Base-by-base conservation (phyloP, 352 stramenopile genomes). In the Phytophthora podocarpi region DNA sequence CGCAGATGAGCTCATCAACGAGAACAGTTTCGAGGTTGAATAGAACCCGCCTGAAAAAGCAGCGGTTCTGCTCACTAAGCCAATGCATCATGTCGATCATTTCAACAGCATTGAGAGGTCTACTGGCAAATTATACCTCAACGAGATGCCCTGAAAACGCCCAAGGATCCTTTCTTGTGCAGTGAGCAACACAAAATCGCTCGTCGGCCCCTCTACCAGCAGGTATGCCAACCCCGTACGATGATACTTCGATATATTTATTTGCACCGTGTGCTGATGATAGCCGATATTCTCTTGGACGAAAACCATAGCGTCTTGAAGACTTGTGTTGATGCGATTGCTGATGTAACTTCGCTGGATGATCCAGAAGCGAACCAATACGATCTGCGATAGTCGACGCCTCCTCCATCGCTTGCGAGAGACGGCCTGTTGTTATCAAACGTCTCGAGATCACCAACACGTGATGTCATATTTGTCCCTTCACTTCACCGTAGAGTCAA, bases 161-260 rank as follows among this genome's bases (percentile, higher is more conserved):
- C 46, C 54, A 16, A 20, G 12, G 8, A 59, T 20, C 4, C 65
- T 53, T 31, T 64, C 61, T 37, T 60, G 46, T 9, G 67, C 49
- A 8, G 56, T 57, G 12, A 75, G 47, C 8, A 75, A 23, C 16
- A 75, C 68, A 9, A 72, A 28, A 37, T 75, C 67, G 18, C 34
- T 49, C 67, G 72, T 75, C 2, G 72, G 26, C 0, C 61, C 56
- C 52, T 75, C 61, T 5, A 68, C 20, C 4, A 72, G 26, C 3
- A 71, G 24, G 35, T 75, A 75, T 0, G 61, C 13, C 7, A 75
- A n/a, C 6, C n/a, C 40, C 0, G 50, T 24, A 12, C 67, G 67
- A 5, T 75, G 67, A 16, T 51, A 48, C n/a, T n/a, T n/a, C n/a
- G n/a, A n/a, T n/a, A n/a, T n/a, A n/a, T 43, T 72, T 75, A 2